Evolutionary conservation across 257 asterid genomes (phyloP).

Genomic region (Solanum paucissectum): DNA sequence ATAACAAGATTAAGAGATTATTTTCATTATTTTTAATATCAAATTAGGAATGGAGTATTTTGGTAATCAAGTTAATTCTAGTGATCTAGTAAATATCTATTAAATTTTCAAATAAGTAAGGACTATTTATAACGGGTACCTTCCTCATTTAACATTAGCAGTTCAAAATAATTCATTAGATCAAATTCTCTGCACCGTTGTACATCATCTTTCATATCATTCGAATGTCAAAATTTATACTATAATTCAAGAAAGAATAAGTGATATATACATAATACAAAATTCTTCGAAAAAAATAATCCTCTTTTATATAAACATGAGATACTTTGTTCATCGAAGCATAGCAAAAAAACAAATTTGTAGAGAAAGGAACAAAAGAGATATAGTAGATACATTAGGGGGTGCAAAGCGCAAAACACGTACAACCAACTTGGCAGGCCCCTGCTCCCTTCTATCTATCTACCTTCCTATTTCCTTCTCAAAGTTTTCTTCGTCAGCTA

Average conservation of each 20-base stretch:
- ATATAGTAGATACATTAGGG: not conserved
- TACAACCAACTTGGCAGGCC: conserved; percentile 2
- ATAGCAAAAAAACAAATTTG: not conserved
- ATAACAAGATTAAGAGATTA: too few relatives aligned
- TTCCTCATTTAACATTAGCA: not conserved
- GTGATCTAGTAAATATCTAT: not conserved
- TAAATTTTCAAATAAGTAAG: not conserved
- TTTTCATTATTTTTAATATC: too few relatives aligned
- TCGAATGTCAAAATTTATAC: rapidly evolving
- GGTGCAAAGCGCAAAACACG: not conserved
- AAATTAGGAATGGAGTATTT: not conserved
- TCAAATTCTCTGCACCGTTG: not conserved
- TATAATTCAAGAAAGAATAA: too few relatives aligned
- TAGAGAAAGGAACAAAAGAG: not conserved
- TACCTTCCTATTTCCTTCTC: conserved; percentile 9
- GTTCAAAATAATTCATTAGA: not conserved
- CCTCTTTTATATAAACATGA: rapidly evolving
- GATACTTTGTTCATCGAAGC: not conserved
- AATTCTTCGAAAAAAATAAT: too few relatives aligned
- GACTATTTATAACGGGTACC: too few relatives aligned
- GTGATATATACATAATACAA: too few relatives aligned
- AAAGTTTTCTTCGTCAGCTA: conserved; percentile 13
- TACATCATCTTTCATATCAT: not conserved
- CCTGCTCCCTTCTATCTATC: conserved; percentile 3
- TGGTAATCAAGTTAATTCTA: not conserved